Evolutionary conservation across 495 filamentous ascomycete species (phyloP), one percentile per base, ranked within the genome.

Genomic region (Xylaria bambusicola): DNA sequence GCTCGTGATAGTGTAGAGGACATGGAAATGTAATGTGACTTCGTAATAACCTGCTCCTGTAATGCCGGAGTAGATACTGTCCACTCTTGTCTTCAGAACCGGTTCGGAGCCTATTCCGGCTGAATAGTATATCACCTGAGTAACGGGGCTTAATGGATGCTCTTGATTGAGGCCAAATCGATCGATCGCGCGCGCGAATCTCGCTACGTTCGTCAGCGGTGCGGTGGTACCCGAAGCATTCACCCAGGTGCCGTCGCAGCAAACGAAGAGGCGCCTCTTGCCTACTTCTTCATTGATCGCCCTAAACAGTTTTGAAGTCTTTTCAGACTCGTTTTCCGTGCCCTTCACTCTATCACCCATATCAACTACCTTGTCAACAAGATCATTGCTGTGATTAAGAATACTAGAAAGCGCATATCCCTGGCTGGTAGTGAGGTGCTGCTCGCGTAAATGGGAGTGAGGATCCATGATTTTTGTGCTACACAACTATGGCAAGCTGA

Each of bases 31-130:
- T 7, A 21, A 27, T 38, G 23, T 38, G n/a, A n/a, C n/a, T 36
- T 10, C 17, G 38, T 17, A 21, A 42, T n/a, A 13, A 62, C 66
- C 20, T 56, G 67, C 72, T 40, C 71, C 73, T 9, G 62, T 65
- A 46, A 75, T 68, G 18, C 69, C 71, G 26, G 56, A 40, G 35
- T 40, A 53, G 50, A 53, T 40, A 27, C 50, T 53, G n/a, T 53
- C 50, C 1, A 53, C 33, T n/a, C 50, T 40, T 0, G 50, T 53
- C 50, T 53, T 40, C 1, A 53, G 15, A 29, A 53, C 50, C 24
- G 50, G 20, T 13, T 55, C 40, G 5, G 38, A 44, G 26, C 52
- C 52, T 31, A 55, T 45, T 10, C 52, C 52, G 8, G 38, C 40
- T 10, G 52, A 55, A 33, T 55, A 55, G 26, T 55, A 55, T 8